phyloP scores from a whole-genome alignment of 495 filamentous ascomycete genomes.

The Penicillium antarcticum region DNA sequence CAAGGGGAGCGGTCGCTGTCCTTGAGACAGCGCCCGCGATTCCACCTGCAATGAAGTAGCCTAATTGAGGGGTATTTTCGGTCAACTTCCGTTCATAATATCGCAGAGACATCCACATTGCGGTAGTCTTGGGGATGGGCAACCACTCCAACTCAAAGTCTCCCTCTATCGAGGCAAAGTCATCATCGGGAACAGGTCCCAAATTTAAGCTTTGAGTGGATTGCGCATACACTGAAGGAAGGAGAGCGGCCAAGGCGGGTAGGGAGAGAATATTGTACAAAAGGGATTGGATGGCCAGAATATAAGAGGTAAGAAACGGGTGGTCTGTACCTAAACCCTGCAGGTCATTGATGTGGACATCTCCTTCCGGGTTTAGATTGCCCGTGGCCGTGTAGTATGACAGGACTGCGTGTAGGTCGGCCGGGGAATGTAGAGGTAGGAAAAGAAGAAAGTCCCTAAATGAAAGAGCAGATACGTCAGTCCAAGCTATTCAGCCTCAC shows the following conservation, averaged over 20 bases:
- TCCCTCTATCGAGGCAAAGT: conserved; percentile 30
- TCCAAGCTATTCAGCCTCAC: background rate
- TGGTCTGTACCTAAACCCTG: conserved; percentile 90
- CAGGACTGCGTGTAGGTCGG: conserved; percentile 77
- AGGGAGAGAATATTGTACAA: conserved; percentile 42
- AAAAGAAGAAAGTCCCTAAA: conserved; percentile 91
- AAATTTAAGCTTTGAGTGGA: conserved; percentile 20
- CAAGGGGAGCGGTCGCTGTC: conserved; percentile 90
- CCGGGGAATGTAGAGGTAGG: conserved; percentile 66
- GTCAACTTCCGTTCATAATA: conserved; percentile 58
- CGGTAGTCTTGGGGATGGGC: conserved; percentile 41
- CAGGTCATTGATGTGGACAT: conserved; percentile 88
- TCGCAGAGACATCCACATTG: conserved; percentile 48
- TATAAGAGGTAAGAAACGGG: conserved; percentile 60
- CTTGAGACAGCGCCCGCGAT: conserved; percentile 88
- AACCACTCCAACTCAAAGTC: conserved; percentile 45
- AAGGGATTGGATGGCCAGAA: conserved; percentile 34
- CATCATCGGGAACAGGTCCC: conserved; percentile 25
- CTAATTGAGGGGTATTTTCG: conserved; percentile 67
- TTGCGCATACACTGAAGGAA: conserved; percentile 41
- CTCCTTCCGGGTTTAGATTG: conserved; percentile 89
- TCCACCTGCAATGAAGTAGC: conserved; percentile 95
- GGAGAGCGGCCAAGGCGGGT: conserved; percentile 35
- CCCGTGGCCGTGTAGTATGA: conserved; percentile 90
- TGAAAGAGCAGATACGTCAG: conserved; percentile 13